These are phyloP conservation scores for Nicotiana rustica DNA, from an alignment of 305 asterid species.

Conservation along the genomic window DNA sequence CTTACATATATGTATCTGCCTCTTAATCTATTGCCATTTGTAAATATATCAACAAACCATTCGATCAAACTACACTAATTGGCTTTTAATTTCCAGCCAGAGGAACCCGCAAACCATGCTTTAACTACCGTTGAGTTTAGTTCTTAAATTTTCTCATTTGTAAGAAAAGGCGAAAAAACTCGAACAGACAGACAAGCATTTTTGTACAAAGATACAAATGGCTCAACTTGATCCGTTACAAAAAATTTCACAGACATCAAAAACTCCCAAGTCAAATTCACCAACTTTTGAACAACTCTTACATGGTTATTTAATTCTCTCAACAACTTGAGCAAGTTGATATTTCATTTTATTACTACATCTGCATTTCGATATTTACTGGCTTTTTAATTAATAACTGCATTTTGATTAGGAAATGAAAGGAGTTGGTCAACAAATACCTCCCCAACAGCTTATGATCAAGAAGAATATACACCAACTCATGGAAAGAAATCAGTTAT, in stretches of 20 bases:
- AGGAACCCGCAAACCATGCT: slow-evolving; percentile 50
- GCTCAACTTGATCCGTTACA: slow-evolving; percentile 62
- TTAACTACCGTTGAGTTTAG: slow-evolving; percentile 35
- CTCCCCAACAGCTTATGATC: slow-evolving; percentile 56
- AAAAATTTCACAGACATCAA: slow-evolving; percentile 48
- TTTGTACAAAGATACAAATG: slow-evolving; percentile 42
- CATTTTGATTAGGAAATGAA: slow-evolving; percentile 29
- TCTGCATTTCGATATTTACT: slow-evolving; percentile 37
- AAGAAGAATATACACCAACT: slow-evolving; percentile 54
- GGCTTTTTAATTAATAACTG: slow-evolving; percentile 42
- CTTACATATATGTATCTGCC: neutral
- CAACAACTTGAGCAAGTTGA: neutral
- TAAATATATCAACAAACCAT: neutral
- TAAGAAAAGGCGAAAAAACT: neutral
- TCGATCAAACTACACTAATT: neutral
- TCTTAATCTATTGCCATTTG: slow-evolving; percentile 31
- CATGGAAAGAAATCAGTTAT: slow-evolving; percentile 74
- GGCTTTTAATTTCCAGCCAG: slow-evolving; percentile 19
- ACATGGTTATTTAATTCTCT: slow-evolving; percentile 52
- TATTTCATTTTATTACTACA: neutral
- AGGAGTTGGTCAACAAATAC: slow-evolving; percentile 42
- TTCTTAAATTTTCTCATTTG: slow-evolving; percentile 37
- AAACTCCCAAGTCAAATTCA: slow-evolving; percentile 48
- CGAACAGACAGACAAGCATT: neutral
- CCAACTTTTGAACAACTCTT: slow-evolving; percentile 73